These are phyloP conservation scores for Beta vulgaris DNA, from an alignment of 148 eudicot species.

Conservation along the genomic window DNA sequence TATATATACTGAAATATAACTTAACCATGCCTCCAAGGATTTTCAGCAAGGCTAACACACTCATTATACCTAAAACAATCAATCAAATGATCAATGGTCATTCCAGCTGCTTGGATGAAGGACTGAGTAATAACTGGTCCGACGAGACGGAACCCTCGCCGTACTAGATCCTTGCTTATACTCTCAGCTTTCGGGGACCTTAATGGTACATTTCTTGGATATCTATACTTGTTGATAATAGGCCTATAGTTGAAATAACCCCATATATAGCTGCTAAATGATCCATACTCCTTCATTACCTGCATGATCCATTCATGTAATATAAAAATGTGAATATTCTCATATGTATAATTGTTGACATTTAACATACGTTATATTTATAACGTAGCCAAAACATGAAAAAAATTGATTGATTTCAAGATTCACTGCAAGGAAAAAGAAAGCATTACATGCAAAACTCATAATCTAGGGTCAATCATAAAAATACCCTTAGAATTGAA, in stretches of 20 bases:
- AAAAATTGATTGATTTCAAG: not conserved
- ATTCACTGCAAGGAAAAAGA: too few relatives aligned
- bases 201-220: slow-evolving; percentile 88
- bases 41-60: slow-evolving; percentile 84
- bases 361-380: not conserved
- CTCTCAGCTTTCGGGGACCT: slow-evolving; percentile 82
- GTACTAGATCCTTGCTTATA: slow-evolving; percentile 77
- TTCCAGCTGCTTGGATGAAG: slow-evolving; percentile 96
- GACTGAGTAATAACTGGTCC: slow-evolving; percentile 93
- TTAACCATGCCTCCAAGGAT: slow-evolving; percentile 88
- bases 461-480: too few relatives aligned
- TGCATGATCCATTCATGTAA: slow-evolving; percentile 15
- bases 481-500: too few relatives aligned
- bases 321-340: not conserved
- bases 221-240: slow-evolving; percentile 71
- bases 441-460: too few relatives aligned
- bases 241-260: slow-evolving; percentile 77
- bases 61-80: slow-evolving; percentile 83
- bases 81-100: slow-evolving; percentile 89
- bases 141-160: slow-evolving; percentile 76
- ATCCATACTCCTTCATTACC: slow-evolving; percentile 80
- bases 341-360: not conserved
- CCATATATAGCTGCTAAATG: slow-evolving; percentile 89
- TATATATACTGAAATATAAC: not conserved
- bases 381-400: not conserved